These are phyloP conservation scores for Plantago major DNA, from an alignment of 257 asterid genomes.

Conservation along the genomic window DNA sequence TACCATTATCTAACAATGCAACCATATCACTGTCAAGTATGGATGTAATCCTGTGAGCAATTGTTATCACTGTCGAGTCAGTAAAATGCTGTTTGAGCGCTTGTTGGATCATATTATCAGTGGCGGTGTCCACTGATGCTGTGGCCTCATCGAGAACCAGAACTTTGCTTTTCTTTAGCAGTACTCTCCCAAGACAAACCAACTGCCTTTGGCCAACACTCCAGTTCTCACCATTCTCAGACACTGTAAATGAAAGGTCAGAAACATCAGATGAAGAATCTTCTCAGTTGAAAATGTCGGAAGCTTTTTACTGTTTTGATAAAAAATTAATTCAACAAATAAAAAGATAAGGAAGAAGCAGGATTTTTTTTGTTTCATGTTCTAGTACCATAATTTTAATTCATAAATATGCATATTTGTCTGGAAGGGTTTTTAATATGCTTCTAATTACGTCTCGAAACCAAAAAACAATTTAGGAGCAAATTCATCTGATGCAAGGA, in stretches of 20 bases:
- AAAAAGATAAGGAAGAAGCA: too few relatives aligned
- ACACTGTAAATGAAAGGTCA: conserved; percentile 33
- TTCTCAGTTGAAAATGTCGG: background rate
- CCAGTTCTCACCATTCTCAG: conserved; percentile 97
- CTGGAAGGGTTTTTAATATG: too few relatives aligned
- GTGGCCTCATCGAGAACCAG: conserved; percentile 95
- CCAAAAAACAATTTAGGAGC: too few relatives aligned
- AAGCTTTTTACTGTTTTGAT: too few relatives aligned
- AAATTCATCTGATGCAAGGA: too few relatives aligned
- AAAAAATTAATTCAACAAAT: too few relatives aligned
- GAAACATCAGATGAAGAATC: background rate
- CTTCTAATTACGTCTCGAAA: too few relatives aligned
- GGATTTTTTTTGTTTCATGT: too few relatives aligned
- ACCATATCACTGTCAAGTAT: conserved; percentile 81
- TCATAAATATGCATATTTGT: too few relatives aligned
- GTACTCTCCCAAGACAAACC: conserved; percentile 90
- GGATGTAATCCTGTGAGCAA: conserved; percentile 88
- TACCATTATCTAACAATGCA: conserved; percentile 67
- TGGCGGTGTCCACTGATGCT: conserved; percentile 97
- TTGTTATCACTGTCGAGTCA: conserved; percentile 68
- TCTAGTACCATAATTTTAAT: too few relatives aligned
- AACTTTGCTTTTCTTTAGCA: conserved; percentile 77
- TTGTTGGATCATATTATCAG: conserved; percentile 77
- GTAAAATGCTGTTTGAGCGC: conserved; percentile 61
- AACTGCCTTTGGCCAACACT: conserved; percentile 93